Conservation (phyloP, 179 eudicot genomes). For the Heliamphora pulchella region DNA sequence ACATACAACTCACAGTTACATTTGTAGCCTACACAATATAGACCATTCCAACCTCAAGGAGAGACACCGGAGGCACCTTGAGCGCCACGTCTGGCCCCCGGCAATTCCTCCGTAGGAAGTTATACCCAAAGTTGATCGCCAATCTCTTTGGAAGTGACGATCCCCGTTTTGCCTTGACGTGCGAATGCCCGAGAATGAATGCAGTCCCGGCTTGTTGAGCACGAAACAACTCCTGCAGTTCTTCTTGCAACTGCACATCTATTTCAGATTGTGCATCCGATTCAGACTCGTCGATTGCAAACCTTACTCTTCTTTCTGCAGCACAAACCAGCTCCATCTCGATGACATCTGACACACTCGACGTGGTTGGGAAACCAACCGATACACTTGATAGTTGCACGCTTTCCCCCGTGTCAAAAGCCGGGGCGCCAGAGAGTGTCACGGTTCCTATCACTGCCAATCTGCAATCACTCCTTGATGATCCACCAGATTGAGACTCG, state of each 20-base stretch:
- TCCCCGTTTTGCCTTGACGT: constrained; percentile 79
- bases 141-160: constrained; percentile 61
- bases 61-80: constrained; percentile 77
- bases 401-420: constrained; percentile 50
- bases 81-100: constrained; percentile 81
- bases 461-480: constrained; percentile 35
- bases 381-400: constrained; percentile 68
- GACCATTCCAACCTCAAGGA: constrained; percentile 94
- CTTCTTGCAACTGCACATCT: constrained; percentile 44
- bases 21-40: constrained; percentile 49
- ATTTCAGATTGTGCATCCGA: constrained; percentile 18
- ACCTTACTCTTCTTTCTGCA: constrained; percentile 45
- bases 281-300: constrained; percentile 30
- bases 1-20: background rate
- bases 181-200: constrained; percentile 80
- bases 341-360: constrained; percentile 43
- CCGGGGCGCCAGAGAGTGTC: constrained; percentile 33
- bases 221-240: constrained; percentile 57
- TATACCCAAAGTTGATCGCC: constrained; percentile 73
- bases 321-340: constrained; percentile 39
- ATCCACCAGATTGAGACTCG: constrained; percentile 20
- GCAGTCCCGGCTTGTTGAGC: constrained; percentile 87
- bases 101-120: constrained; percentile 73
- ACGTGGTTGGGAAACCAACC: constrained; percentile 45
- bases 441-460: constrained; percentile 57